A percentile compares a stretch with the other conserved stretches of the same genome.
Conservation (phyloP, 2,329 filamentous ascomycete species). For the Ceratocystiopsis sp. region DNA sequence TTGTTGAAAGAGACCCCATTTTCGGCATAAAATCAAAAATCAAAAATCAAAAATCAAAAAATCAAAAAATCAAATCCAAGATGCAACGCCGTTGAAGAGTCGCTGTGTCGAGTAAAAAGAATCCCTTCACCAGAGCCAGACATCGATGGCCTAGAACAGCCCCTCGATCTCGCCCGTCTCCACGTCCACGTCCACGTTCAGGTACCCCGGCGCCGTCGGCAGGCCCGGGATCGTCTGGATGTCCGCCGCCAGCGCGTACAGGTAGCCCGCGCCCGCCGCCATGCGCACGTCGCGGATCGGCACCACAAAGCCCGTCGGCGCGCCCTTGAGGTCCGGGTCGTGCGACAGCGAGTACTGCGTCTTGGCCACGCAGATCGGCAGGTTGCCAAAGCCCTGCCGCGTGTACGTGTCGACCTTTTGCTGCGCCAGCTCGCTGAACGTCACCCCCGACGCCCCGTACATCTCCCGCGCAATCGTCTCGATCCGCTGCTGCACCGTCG, state of each 20-base stretch:
- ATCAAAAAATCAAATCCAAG: neutral
- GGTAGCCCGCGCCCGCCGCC: constrained; percentile 83
- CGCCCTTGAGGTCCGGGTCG: constrained; percentile 85
- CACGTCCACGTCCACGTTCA: constrained; percentile 75
- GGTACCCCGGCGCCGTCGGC: constrained; percentile 84
- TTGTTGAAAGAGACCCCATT: constrained; percentile 10
- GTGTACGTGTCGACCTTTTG: constrained; percentile 95
- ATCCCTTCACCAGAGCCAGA: too few species aligned
- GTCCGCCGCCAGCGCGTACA: constrained; percentile 88
- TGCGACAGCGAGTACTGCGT: constrained; percentile 95
- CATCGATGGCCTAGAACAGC: constrained; percentile 78
- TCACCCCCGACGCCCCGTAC: constrained; percentile 81
- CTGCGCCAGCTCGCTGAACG: constrained; percentile 86
- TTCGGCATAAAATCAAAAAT: neutral
- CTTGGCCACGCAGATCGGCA: constrained; percentile 95
- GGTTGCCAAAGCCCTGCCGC: constrained; percentile 74
- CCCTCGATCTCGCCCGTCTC: constrained; percentile 79
- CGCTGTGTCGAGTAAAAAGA: constrained; percentile 1
- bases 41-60: neutral
- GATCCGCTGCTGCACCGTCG: constrained; percentile 63
- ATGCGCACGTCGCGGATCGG: constrained; percentile 88
- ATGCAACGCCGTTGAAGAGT: constrained; percentile 10
- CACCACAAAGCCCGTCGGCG: constrained; percentile 83
- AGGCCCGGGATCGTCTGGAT: constrained; percentile 97
- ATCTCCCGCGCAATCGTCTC: constrained; percentile 78